These are phyloP conservation scores for Alternaria infectoria DNA, from an alignment of 2,329 filamentous ascomycete genomes.

Conservation along the genomic window DNA sequence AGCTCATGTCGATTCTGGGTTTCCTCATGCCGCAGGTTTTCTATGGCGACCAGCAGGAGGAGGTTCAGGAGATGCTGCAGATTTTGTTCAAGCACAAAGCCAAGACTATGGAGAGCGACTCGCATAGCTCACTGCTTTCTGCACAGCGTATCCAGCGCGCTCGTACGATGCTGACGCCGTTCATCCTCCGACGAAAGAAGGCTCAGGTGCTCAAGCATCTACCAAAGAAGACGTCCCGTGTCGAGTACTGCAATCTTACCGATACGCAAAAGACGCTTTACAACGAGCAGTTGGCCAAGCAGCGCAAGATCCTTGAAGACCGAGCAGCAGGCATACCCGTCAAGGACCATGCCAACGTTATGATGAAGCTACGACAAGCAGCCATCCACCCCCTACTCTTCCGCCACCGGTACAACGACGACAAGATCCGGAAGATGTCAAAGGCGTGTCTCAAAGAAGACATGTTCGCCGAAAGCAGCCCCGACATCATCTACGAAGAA, in stretches of 20 bases:
- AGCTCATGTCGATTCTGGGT: slow-evolving; percentile 87
- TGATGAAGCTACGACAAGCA: slow-evolving; percentile 91
- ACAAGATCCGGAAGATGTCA: slow-evolving; percentile 76
- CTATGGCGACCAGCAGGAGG: slow-evolving; percentile 66
- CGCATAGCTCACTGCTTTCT: slow-evolving; percentile 81
- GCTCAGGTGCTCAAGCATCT: slow-evolving; percentile 85
- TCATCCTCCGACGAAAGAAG: slow-evolving; percentile 93
- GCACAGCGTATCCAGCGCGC: slow-evolving; percentile 85
- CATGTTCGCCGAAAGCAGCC: slow-evolving; percentile 57
- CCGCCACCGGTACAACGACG: slow-evolving; percentile 78
- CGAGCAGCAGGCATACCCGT: slow-evolving; percentile 62
- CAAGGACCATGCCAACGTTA: slow-evolving; percentile 60
- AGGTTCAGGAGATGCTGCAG: slow-evolving; percentile 74
- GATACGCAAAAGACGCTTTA: slow-evolving; percentile 76
- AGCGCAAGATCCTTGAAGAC: slow-evolving; percentile 65
- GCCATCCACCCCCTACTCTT: slow-evolving; percentile 92
- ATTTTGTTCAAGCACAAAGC: slow-evolving; percentile 93
- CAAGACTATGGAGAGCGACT: slow-evolving; percentile 74
- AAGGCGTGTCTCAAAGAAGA: slow-evolving; percentile 76
- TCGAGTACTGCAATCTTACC: slow-evolving; percentile 83
- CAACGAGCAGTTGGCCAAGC: slow-evolving; percentile 68
- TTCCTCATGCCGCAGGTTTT: slow-evolving; percentile 93
- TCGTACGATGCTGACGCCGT: slow-evolving; percentile 90
- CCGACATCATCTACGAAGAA: slow-evolving; percentile 61
- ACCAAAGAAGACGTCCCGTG: slow-evolving; percentile 76